A percentile compares a stretch with the other conserved stretches of the same genome.
phyloP scores from a whole-genome alignment of 352 stramenopile genomes.

The Pseudoperonospora humuli region DNA sequence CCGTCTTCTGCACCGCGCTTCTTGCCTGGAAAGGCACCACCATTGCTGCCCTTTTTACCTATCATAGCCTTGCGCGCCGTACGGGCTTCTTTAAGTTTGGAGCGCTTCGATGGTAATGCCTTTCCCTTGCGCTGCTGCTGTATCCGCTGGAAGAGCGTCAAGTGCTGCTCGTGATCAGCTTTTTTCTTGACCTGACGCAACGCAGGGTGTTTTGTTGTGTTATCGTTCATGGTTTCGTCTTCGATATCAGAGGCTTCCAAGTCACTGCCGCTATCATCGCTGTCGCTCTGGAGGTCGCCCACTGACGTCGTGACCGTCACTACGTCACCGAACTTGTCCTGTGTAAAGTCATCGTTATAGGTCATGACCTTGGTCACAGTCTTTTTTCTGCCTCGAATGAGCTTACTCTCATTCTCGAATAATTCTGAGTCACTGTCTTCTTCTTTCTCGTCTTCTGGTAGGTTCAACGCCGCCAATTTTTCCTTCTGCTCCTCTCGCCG shows the following conservation, averaged over 20 bases:
- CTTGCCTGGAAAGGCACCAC: conserved; percentile 18
- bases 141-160: conserved; percentile 85
- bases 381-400: conserved; percentile 18
- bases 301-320: conserved; percentile 83
- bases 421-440: conserved; percentile 25
- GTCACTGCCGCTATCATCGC: conserved; percentile 63
- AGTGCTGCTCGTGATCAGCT: conserved; percentile 47
- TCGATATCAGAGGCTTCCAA: conserved; percentile 45
- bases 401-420: conserved; percentile 24
- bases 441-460: conserved; percentile 41
- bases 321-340: conserved; percentile 80
- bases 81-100: conserved; percentile 76
- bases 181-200: conserved; percentile 30
- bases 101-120: conserved; percentile 70
- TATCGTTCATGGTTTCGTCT: conserved; percentile 25
- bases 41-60: conserved; percentile 33
- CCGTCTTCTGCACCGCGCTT: conserved; percentile 24
- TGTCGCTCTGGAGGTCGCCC: conserved; percentile 70
- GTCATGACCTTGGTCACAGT: conserved; percentile 59
- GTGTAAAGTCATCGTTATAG: conserved; percentile 77
- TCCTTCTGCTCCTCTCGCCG: conserved; percentile 74
- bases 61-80: conserved; percentile 62
- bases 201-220: conserved; percentile 15
- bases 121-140: conserved; percentile 78
- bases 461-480: conserved; percentile 48